Conservation (phyloP, 257 asterid species). For the Scutellaria baicalensis region DNA sequence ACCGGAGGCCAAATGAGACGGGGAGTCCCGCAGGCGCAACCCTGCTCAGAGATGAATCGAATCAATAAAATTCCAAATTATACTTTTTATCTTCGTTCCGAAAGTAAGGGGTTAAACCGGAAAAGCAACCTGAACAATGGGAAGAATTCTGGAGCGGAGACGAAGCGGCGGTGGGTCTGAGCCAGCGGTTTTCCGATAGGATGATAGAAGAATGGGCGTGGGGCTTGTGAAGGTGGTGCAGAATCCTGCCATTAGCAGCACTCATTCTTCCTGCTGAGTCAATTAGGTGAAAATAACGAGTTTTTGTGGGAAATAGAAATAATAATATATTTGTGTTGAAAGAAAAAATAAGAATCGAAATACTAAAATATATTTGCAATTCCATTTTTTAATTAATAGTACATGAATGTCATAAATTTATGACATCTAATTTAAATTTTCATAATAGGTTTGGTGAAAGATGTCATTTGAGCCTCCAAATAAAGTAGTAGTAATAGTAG, state of each 20-base stretch:
- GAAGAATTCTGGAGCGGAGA: slow-evolving; percentile 16
- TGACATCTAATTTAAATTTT: too few relatives aligned
- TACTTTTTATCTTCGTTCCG: neutral
- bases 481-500: too few relatives aligned
- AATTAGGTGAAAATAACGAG: neutral
- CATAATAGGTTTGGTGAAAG: too few relatives aligned
- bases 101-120: neutral
- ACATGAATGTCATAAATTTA: too few relatives aligned
- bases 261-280: slow-evolving; percentile 32
- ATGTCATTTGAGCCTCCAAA: too few relatives aligned
- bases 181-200: neutral
- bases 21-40: slow-evolving; percentile 11
- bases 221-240: slow-evolving; percentile 23
- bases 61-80: neutral
- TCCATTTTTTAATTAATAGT: too few relatives aligned
- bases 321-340: too few relatives aligned
- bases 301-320: too few relatives aligned
- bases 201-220: slow-evolving; percentile 21
- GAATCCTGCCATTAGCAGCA: slow-evolving; percentile 23
- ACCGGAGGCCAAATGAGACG: slow-evolving; percentile 21
- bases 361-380: too few relatives aligned
- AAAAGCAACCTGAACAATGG: slow-evolving; percentile 24
- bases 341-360: too few relatives aligned
- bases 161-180: slow-evolving; percentile 13
- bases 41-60: slow-evolving; percentile 15